These are phyloP conservation scores for Leccinum longicurvipes DNA, from an alignment of 768 basidiomycete genomes.

Conservation along the genomic window DNA sequence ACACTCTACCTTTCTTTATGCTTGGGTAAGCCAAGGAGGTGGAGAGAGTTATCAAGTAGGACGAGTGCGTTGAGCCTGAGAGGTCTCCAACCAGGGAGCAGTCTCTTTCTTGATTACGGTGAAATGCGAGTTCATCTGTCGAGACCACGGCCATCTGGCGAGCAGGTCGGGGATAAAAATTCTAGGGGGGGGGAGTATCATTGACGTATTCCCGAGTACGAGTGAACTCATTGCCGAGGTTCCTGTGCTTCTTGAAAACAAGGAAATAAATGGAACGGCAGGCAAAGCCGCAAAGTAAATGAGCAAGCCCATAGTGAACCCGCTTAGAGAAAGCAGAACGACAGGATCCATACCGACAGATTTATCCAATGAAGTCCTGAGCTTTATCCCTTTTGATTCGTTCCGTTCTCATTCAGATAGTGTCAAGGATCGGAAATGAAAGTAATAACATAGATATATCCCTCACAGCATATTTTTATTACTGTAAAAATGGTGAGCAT, in stretches of 20 bases:
- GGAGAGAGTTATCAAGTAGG: constrained; percentile 4
- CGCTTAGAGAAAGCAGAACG: constrained; percentile 1
- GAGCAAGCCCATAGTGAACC: neutral
- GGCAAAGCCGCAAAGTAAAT: too few relatives aligned
- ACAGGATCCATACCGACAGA: constrained; percentile 6
- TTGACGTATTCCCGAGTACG: too few relatives aligned
- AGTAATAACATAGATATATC: too few relatives aligned
- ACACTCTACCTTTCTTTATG: constrained; percentile 30
- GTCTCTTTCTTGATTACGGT: constrained; percentile 8
- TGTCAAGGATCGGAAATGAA: too few relatives aligned
- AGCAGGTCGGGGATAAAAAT: constrained; percentile 17
- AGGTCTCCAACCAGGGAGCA: constrained; percentile 3
- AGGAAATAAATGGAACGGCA: too few relatives aligned
- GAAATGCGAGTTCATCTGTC: constrained; percentile 10
- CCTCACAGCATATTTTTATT: too few relatives aligned
- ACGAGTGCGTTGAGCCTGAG: neutral
- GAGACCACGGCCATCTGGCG: constrained; percentile 18
- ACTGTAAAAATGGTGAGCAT: too few relatives aligned
- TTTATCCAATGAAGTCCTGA: too few relatives aligned
- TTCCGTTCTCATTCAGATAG: too few relatives aligned
- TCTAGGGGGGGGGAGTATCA: neutral
- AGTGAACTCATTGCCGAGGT: neutral
- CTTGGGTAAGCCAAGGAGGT: constrained; percentile 9
- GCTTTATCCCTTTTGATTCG: too few relatives aligned
- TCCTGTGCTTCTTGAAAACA: too few relatives aligned